Evolutionary conservation across 2,329 filamentous ascomycete genomes (phyloP).

Genomic region (Cytospora chrysosperma): DNA sequence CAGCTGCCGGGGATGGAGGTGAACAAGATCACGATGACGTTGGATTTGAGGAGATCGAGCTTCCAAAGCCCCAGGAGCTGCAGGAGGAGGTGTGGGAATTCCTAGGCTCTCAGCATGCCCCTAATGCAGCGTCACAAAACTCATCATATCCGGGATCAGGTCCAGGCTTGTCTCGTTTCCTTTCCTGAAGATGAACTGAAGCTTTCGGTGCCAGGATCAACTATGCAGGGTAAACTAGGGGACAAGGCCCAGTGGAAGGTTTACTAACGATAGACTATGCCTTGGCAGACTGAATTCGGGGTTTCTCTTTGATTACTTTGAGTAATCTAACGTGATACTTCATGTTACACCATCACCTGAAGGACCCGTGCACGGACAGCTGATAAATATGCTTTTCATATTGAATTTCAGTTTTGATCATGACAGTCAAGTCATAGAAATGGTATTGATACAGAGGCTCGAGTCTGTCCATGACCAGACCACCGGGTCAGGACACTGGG

Average conservation of each 20-base stretch:
- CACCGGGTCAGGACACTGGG: neutral
- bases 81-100: neutral
- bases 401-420: neutral
- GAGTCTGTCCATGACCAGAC: neutral
- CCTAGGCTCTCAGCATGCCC: neutral
- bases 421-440: slow-evolving; percentile 4
- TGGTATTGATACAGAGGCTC: slow-evolving; percentile 18
- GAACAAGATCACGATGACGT: neutral
- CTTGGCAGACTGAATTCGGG: neutral
- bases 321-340: no score
- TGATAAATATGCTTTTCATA: neutral
- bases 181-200: neutral
- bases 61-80: neutral
- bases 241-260: no score
- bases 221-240: no score
- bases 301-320: no score
- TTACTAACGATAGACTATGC: neutral
- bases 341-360: neutral
- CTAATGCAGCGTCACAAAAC: neutral
- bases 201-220: neutral
- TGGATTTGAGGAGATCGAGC: neutral
- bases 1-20: neutral
- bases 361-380: neutral
- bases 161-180: neutral
- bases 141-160: neutral